Evolutionary conservation across 164 flowering plant species (phyloP).

Genomic region (Umbilicus rupestris): DNA sequence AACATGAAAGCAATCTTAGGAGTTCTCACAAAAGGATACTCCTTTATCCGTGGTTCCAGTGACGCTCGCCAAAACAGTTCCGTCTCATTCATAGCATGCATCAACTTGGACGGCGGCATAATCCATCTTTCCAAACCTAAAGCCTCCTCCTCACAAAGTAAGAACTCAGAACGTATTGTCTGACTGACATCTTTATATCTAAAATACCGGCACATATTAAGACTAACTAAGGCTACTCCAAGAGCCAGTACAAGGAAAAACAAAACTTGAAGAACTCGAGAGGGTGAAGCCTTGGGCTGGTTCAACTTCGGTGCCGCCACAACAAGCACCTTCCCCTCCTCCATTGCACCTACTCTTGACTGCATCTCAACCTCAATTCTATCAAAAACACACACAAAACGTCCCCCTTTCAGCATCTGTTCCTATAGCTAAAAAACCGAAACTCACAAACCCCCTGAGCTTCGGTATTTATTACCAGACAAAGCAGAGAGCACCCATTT

Average conservation of each 20-base stretch:
- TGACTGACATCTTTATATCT: constrained; percentile 22
- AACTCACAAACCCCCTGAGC: not conserved
- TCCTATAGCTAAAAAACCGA: not conserved
- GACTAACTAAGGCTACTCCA: constrained; percentile 44
- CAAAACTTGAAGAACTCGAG: constrained; percentile 33
- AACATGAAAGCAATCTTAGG: constrained; percentile 95
- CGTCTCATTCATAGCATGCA: constrained; percentile 67
- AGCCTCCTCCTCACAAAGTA: constrained; percentile 36
- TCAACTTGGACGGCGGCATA: constrained; percentile 47
- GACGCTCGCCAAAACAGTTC: constrained; percentile 87
- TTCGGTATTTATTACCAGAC: too few relatives aligned
- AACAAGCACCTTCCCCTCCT: constrained; percentile 48
- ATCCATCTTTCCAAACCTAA: constrained; percentile 39
- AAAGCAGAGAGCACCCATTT: too few relatives aligned
- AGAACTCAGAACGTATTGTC: constrained; percentile 17
- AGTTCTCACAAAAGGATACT: constrained; percentile 61
- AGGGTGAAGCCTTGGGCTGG: constrained; percentile 35
- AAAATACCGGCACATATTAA: constrained; percentile 31
- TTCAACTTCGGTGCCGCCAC: constrained; percentile 12
- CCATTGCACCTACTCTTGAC: constrained; percentile 21
- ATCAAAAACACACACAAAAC: not conserved
- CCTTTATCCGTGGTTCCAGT: constrained; percentile 38
- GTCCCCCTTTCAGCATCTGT: not conserved
- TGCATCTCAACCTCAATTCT: constrained; percentile 20
- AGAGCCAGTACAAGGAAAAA: constrained; percentile 44